Base-by-base conservation (phyloP, 192 early-diverging fungal genomes). In the Backusella psychrophila region DNA sequence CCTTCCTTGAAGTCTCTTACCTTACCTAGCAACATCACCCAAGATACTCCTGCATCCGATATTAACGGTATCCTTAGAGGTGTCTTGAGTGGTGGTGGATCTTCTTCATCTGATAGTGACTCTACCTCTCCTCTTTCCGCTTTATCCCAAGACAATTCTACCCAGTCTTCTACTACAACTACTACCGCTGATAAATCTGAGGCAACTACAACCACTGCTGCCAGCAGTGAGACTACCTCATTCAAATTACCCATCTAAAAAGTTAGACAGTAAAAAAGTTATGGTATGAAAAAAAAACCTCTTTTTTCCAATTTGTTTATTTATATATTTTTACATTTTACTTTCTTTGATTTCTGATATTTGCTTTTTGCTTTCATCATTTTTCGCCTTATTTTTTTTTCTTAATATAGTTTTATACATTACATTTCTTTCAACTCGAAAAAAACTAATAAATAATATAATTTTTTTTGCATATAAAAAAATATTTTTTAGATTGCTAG, bases 401-500 rank as follows among this genome's bases (percentile, higher is more conserved):
- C 26, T 69, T 68, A 69, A 39, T 69, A 36, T 36, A 39, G 39
- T 69, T 41, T 69, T 69, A 34, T 69, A 39, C 39, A 69, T 34
- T 38, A 34, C 68, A 39, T 69, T 23, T 36, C 68, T 69, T 69
- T 36, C 35, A 38, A 36, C 9, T 36, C 8, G 35, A 69, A 36
- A 33, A 19, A 69, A 36, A 41, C 68, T 23, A 23, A 69, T 69
- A 69, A 39, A 69, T 69, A 69, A 69, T 69, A 69, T n/a, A 69
- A 35, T 69, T 59, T 59, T 59, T 59, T 63, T 63, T 63, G 56
- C 56, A 63, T 63, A 26, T 29, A 63, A 29, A 63, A 49, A 49
- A 49, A 6, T 8, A 14, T 29, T 29, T 26, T 63, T 29, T 63
- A 63, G 56, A 63, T n/a, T 63, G 56, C 4, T 29, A 26, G 56